Conservation (phyloP, 495 filamentous ascomycete species). For the Entonaema liquescens region DNA sequence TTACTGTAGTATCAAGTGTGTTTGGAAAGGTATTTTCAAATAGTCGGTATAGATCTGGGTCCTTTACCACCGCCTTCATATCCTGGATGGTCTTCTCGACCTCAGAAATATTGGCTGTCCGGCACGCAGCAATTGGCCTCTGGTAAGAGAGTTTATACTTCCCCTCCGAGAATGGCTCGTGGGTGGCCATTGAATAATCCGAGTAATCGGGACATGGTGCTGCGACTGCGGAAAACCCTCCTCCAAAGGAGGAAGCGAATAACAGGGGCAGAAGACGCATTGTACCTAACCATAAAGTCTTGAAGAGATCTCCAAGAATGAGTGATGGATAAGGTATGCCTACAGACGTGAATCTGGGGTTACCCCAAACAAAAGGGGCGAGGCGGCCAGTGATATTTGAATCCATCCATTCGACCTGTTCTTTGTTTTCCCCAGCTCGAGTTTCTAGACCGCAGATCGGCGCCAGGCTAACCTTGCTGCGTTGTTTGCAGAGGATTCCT, state of each 20-base stretch:
- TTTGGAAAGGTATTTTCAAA: slow-evolving; percentile 73
- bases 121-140: slow-evolving; percentile 63
- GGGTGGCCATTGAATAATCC: slow-evolving; percentile 54
- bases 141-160: slow-evolving; percentile 61
- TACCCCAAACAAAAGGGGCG: slow-evolving; percentile 11
- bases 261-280: slow-evolving; percentile 34
- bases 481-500: slow-evolving; percentile 19
- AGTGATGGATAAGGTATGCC: slow-evolving; percentile 6
- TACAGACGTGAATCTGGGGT: slow-evolving; percentile 13
- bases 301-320: slow-evolving; percentile 14
- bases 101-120: slow-evolving; percentile 65
- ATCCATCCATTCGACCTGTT: slow-evolving; percentile 17
- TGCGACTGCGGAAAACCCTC: slow-evolving; percentile 17
- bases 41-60: slow-evolving; percentile 71
- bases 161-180: slow-evolving; percentile 57
- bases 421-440: slow-evolving; percentile 19
- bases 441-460: slow-evolving; percentile 30
- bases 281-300: slow-evolving; percentile 15
- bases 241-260: slow-evolving; percentile 29
- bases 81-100: slow-evolving; percentile 64
- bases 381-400: slow-evolving; percentile 41
- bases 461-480: slow-evolving; percentile 25
- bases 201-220: slow-evolving; percentile 64
- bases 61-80: slow-evolving; percentile 59
- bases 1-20: slow-evolving; percentile 73